Base-by-base conservation (phyloP, 1,139 yeast species). In the Candida sanyaensis region DNA sequence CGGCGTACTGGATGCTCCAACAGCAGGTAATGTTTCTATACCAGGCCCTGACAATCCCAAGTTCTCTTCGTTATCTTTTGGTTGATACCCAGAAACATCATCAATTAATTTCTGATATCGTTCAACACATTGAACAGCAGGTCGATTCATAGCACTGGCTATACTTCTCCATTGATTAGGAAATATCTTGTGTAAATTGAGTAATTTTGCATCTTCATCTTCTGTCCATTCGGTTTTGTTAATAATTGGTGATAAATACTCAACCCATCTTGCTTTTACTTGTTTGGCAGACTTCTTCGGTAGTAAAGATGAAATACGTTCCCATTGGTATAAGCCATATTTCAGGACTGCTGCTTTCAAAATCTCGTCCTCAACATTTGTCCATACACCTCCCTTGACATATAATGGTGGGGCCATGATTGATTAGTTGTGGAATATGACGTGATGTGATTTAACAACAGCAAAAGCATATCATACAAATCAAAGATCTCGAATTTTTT, bases 121-220 rank as follows among this genome's bases (percentile, higher is more conserved):
- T 55, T 91, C 96, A n/a, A 88, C 81, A 66, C 96, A 90, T 52
- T 86, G 89, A 11, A 90, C 84, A 0, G 97, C 93, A 0, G 98
- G 88, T 48, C 97, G 72, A 0, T 93, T 95, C 64, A 92, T 73
- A 9, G 85, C 66, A 5, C 89, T 83, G 1, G 96, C 88, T 29
- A 93, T 88, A 2, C 95, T 84, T 43, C 96, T 77, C 99, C 99
- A 93, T 66, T 92, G 98, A 51, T 92, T 91, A 2, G 98, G 98
- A 60, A 92, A 71, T 30, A 84, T 64, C 56, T 81, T 80, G 0
- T 88, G 92, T 53, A 90, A 60, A 42, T 78, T 77, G 49, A 92
- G 65, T 43, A 93, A 71, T 62, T 80, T 79, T 45, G 81, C 85
- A 63, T 93, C 99, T 50, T 92, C 96, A 30, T 83, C 86, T 29